Conservation (phyloP, 2,329 filamentous ascomycete genomes). For the Cryphonectria carpinicola region DNA sequence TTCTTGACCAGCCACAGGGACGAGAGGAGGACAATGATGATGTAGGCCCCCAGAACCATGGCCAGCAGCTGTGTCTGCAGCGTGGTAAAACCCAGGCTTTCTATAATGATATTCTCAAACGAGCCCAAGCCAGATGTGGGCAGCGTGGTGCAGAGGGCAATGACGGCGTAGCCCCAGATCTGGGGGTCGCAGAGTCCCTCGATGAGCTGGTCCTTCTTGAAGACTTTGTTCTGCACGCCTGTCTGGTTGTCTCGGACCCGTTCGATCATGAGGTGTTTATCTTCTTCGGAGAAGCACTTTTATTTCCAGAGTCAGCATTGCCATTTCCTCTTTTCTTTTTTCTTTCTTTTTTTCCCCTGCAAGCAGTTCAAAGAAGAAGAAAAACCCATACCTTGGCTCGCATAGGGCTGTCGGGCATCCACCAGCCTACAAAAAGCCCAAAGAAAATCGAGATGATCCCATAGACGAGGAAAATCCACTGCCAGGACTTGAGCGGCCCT, state of each 20-base stretch:
- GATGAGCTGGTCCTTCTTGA: constrained; percentile 50
- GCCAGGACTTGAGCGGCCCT: constrained; percentile 65
- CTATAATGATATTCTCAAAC: constrained; percentile 77
- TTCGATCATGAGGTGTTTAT: constrained; percentile 67
- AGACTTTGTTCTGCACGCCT: constrained; percentile 59
- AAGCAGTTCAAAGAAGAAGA: not conserved
- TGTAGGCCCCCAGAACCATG: constrained; percentile 76
- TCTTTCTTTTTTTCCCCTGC: not conserved
- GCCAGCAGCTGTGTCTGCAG: constrained; percentile 74
- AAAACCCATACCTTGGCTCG: constrained; percentile 46
- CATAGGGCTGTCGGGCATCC: constrained; percentile 73
- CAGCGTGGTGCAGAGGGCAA: constrained; percentile 72
- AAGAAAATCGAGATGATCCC: constrained; percentile 66
- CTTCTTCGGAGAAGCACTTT: constrained; percentile 66
- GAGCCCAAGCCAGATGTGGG: constrained; percentile 74
- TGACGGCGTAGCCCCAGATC: constrained; percentile 65
- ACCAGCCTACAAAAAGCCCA: constrained; percentile 65
- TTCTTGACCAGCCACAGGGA: constrained; percentile 72
- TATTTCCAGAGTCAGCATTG: not conserved
- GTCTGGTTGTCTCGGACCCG: constrained; percentile 65
- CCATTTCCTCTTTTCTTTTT: not conserved
- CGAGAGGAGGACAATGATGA: constrained; percentile 69
- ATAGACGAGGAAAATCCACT: constrained; percentile 69
- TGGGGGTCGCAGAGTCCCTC: constrained; percentile 68
- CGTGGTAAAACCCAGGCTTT: constrained; percentile 65